Base-by-base conservation (phyloP, 2,329 filamentous ascomycete genomes). In the Fulvia fulva region DNA sequence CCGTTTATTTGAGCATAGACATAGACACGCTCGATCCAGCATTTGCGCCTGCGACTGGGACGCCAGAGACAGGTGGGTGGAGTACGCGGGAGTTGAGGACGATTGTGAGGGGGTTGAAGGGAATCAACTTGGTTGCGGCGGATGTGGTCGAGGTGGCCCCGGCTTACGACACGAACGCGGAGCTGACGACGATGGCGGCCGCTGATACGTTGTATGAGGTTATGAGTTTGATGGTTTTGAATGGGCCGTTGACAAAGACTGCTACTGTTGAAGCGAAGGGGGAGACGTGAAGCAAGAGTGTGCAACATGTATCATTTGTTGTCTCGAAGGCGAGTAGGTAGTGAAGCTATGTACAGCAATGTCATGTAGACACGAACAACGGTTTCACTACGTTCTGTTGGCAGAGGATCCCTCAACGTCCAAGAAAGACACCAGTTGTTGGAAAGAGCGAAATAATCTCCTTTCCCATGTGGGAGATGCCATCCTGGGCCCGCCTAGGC, bases 21-120 rank as follows among this genome's bases (percentile, higher is more conserved):
- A 96, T 96, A 67, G 91, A 96, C 70, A 91, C 90, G 0, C 79
- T 96, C 3, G 91, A 96, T 71, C 91, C 91, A 7, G 89, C 89
- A 5, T 93, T 90, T 65, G 88, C 88, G 0, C 88, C 87, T 12
- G 87, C 86, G 0, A 90, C 87, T 0, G 88, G 88, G 8, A 90
- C 88, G 0, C 88, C 87, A 1, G 87, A 90, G 77, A 90, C 87
- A 0, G 87, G 88, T 9, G 87, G 88, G 2, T 90, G 88, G 87
- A 85, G 83, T 1, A 90, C 88, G 0, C 77, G 88, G 30, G 88
- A 91, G 77, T 77, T 91, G 9, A 78, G 87, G 47, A 89, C 87
- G 0, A 90, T 91, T 59, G 77, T 90, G 32, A 77, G 87, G 3
- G 88, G 87, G 0, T 72, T 90, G 1, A 86, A 90, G 69, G 80